Percentiles rank a stretch among this genome's conserved stretches.
Conservation (phyloP, 2,329 filamentous ascomycete species). For the Thyridium curvatum region DNA sequence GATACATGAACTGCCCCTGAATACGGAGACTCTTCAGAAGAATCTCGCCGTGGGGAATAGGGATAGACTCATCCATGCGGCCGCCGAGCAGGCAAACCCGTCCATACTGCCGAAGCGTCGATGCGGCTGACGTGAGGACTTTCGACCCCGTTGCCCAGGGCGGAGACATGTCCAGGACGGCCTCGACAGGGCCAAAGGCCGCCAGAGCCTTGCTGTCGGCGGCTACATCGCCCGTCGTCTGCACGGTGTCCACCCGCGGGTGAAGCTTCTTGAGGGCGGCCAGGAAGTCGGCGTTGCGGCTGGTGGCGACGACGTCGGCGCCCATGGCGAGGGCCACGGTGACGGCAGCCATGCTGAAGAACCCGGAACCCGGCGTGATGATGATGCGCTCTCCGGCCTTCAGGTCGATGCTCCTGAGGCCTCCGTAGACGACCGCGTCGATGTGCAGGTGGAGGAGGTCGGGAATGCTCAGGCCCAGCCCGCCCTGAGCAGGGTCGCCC, state of each 20-base stretch:
- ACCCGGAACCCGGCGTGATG: constrained; percentile 38
- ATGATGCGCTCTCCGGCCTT: constrained; percentile 39
- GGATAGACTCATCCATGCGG: constrained; percentile 13
- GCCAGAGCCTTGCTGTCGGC: constrained; percentile 21
- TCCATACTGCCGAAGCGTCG: constrained; percentile 25
- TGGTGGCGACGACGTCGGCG: constrained; percentile 41
- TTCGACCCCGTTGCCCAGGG: constrained; percentile 26
- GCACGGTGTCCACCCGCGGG: constrained; percentile 28
- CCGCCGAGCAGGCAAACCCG: constrained; percentile 25
- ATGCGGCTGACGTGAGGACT: constrained; percentile 29
- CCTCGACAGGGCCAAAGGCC: constrained; percentile 27
- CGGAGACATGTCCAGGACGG: constrained; percentile 39
- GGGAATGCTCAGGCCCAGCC: constrained; percentile 27
- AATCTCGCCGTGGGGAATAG: constrained; percentile 17
- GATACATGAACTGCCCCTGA: constrained; percentile 39
- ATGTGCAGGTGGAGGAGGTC: constrained; percentile 27
- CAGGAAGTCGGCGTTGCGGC: constrained; percentile 29
- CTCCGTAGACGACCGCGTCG: constrained; percentile 35
- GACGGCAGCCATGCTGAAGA: constrained; percentile 37
- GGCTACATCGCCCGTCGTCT: constrained; percentile 31
- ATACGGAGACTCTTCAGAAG: constrained; percentile 26
- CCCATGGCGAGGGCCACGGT: constrained; percentile 40
- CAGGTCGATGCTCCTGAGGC: constrained; percentile 32
- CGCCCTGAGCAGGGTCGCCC: constrained; percentile 7
- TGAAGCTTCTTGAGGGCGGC: constrained; percentile 25